phyloP scores from a whole-genome alignment of 139 green algal species.

The Diplosphaera chodatii region DNA sequence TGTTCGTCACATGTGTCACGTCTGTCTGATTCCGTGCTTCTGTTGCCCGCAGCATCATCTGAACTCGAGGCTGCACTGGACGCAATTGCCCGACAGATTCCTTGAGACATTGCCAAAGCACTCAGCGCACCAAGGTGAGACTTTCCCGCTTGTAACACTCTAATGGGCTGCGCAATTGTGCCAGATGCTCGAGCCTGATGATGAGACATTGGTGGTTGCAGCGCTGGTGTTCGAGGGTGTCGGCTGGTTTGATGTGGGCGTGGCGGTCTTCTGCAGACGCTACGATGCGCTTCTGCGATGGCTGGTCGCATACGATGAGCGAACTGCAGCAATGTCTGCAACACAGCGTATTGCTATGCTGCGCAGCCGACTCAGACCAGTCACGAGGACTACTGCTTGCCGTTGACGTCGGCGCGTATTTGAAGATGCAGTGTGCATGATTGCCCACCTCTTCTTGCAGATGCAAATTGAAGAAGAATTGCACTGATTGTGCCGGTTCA shows the following conservation, averaged over 20 bases:
- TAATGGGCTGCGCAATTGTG: no score
- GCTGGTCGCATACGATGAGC: not conserved
- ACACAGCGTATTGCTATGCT: not conserved
- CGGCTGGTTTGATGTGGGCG: conserved; percentile 70
- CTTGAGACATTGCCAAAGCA: conserved; percentile 52
- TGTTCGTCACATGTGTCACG: not conserved
- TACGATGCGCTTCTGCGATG: conserved; percentile 30
- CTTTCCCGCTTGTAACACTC: no score
- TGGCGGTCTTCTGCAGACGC: conserved; percentile 51
- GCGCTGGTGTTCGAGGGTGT: conserved; percentile 54
- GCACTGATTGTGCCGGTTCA: no score
- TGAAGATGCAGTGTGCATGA: no score
- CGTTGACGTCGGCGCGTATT: no score
- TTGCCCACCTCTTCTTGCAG: no score
- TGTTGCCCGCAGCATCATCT: conserved; percentile 83
- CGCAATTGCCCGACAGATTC: conserved; percentile 56
- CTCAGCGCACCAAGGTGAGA: conserved; percentile 41
- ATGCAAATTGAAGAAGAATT: no score
- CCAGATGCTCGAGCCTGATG: no score
- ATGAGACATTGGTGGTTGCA: conserved; percentile 24
- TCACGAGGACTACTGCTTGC: no score
- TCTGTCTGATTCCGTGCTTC: conserved; percentile 80
- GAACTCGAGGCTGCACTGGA: conserved; percentile 80
- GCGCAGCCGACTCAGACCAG: not conserved
- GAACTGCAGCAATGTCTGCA: not conserved